Conservation (phyloP, 2,329 filamentous ascomycete species). For the Leptosphaerulina australis region DNA sequence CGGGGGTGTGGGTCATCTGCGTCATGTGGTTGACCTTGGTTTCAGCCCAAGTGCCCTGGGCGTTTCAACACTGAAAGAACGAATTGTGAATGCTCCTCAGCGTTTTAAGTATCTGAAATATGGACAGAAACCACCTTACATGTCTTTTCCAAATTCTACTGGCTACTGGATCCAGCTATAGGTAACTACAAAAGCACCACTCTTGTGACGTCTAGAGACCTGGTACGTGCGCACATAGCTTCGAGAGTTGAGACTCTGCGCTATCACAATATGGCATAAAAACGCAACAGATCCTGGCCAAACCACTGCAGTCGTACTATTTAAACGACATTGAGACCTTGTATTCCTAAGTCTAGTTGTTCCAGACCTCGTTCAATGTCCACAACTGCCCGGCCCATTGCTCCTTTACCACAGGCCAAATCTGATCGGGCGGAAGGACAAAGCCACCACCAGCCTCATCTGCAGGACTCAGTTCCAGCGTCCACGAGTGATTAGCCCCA, state of each 20-base stretch:
- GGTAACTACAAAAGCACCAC: no score
- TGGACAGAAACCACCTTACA: no score
- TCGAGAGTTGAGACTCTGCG: no score
- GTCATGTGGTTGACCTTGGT: slow-evolving; percentile 10
- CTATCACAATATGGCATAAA: slow-evolving; percentile 1
- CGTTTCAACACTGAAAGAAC: no score
- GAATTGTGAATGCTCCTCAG: no score
- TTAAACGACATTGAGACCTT: slow-evolving; percentile 22
- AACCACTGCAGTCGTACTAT: slow-evolving; percentile 22
- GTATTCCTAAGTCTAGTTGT: no score
- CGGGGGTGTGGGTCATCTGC: slow-evolving; percentile 11
- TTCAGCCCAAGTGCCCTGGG: neutral
- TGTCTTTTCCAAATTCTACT: no score
- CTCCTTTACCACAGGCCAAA: slow-evolving; percentile 54
- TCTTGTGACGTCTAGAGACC: no score
- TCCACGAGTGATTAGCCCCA: slow-evolving; percentile 52
- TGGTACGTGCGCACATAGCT: no score
- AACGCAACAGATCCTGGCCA: no score
- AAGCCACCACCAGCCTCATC: slow-evolving; percentile 56
- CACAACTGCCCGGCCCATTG: slow-evolving; percentile 51
- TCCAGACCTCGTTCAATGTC: slow-evolving; percentile 28
- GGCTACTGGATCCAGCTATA: no score
- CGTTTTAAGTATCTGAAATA: no score
- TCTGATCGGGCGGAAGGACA: slow-evolving; percentile 55
- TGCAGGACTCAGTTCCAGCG: slow-evolving; percentile 52